Evolutionary conservation across 2,329 filamentous ascomycete genomes (phyloP).

Genomic region (Coniochaeta sp.): DNA sequence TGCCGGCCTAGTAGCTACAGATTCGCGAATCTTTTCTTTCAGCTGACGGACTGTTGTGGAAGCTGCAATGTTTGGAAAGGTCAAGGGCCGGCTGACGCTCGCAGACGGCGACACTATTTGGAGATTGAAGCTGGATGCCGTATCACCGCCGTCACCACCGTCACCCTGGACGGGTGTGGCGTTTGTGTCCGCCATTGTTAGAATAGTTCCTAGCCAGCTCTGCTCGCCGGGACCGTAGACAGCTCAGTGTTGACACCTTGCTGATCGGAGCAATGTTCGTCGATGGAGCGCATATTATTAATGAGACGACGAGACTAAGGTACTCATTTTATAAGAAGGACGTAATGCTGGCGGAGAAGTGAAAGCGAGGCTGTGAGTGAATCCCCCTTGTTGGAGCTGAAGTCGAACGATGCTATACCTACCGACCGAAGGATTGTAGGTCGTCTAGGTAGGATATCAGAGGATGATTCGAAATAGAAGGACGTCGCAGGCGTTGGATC

Average conservation of each 20-base stretch:
- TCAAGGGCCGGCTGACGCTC: constrained; percentile 42
- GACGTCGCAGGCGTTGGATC: neutral
- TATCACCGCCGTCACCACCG: no score
- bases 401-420: no score
- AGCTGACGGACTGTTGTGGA: constrained; percentile 46
- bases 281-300: neutral
- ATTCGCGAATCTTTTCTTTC: constrained; percentile 50
- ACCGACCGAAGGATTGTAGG: no score
- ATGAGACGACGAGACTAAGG: no score
- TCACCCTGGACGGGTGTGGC: constrained; percentile 16
- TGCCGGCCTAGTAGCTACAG: constrained; percentile 39
- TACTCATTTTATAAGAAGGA: no score
- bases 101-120: constrained; percentile 53
- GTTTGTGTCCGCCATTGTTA: constrained; percentile 30
- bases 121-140: constrained; percentile 40
- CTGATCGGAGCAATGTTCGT: neutral
- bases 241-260: neutral
- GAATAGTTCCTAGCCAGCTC: neutral
- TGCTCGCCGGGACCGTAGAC: constrained; percentile 2
- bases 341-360: no score
- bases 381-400: no score
- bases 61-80: constrained; percentile 39
- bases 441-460: no score
- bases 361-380: no score
- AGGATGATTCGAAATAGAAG: no score